Conservation (phyloP, 371 early-diverging fungal species). For the Circinella minor region DNA sequence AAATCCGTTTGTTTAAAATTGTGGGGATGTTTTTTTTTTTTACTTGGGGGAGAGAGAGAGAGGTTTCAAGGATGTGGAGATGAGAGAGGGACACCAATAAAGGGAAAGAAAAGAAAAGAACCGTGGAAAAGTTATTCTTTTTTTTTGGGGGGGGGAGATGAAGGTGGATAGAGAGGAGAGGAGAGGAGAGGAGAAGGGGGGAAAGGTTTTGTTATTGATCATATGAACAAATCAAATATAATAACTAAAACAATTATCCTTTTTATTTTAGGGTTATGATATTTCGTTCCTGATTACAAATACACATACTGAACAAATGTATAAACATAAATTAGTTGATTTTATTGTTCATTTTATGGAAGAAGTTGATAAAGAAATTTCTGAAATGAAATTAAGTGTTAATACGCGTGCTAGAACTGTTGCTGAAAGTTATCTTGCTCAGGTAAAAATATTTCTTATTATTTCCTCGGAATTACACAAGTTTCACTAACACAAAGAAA, state of each 20-base stretch:
- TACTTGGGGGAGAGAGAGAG: too few species aligned
- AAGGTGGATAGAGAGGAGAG: too few species aligned
- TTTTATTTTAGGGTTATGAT: slow-evolving; percentile 81
- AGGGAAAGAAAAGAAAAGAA: too few species aligned
- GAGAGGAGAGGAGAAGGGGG: too few species aligned
- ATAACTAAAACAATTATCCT: background rate
- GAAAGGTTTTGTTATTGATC: background rate
- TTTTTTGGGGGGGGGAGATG: too few species aligned
- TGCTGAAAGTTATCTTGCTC: slow-evolving; percentile 78
- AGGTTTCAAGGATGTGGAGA: too few species aligned
- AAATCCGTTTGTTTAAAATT: background rate
- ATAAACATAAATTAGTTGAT: slow-evolving; percentile 97
- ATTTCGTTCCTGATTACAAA: slow-evolving; percentile 96
- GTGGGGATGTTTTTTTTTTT: too few species aligned
- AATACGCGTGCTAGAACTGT: slow-evolving; percentile 96
- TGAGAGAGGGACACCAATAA: too few species aligned
- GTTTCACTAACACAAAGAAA: background rate
- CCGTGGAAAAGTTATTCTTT: too few species aligned
- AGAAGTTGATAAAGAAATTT: slow-evolving; percentile 98
- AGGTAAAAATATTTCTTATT: slow-evolving; percentile 41
- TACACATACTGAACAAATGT: slow-evolving; percentile 96
- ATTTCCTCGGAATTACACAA: background rate
- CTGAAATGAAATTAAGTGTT: slow-evolving; percentile 96
- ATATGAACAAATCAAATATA: background rate
- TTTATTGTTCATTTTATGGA: slow-evolving; percentile 99